Base-by-base conservation (phyloP, 2,329 filamentous ascomycete genomes). In the Trichoderma sp. region DNA sequence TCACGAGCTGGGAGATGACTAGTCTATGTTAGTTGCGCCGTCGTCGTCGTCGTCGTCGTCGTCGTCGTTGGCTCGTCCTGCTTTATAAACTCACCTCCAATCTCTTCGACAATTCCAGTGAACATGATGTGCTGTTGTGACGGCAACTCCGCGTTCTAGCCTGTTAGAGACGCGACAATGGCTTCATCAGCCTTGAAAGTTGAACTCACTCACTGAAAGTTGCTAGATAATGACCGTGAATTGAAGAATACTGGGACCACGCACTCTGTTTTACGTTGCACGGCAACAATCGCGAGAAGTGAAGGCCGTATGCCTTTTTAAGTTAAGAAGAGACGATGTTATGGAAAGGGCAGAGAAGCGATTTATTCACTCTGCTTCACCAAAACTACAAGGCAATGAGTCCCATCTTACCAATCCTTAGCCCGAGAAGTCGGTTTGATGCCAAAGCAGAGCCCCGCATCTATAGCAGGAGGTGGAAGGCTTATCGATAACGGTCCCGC, bases 41-140 rank as follows among this genome's bases (percentile, higher is more conserved):
- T 42, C n/a, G n/a, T n/a, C n/a, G n/a, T n/a, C n/a, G n/a, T n/a
- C n/a, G n/a, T n/a, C n/a, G n/a, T n/a, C n/a, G n/a, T n/a, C n/a
- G n/a, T n/a, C 42, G 12, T 34, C 15, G 19, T 53, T 19, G 60
- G 42, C n/a, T 25, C 39, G 19, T 13, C 22, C 3, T 12, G 25
- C 25, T 15, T 27, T 19, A 32, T 53, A 67, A 22, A 83, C 89
- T 81, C 83, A 97, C 94, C 94, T 83, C 95, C 95, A 71, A 98
- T 90, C 70, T 90, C 91, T 82, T 97, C 93, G 65, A 97, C 92
- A 70, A 97, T 91, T 73, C 95, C 95, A 68, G 95, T 98, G 77
- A 99, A 98, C 95, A 99, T 98, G 69, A 63, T 78, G 73, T 71
- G n/a, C 74, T 17, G 69, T 54, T 48, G 45, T 56, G 32, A 35